These are phyloP conservation scores for Aspergillus homomorphus DNA, from an alignment of 495 filamentous ascomycete species.

Conservation along the genomic window DNA sequence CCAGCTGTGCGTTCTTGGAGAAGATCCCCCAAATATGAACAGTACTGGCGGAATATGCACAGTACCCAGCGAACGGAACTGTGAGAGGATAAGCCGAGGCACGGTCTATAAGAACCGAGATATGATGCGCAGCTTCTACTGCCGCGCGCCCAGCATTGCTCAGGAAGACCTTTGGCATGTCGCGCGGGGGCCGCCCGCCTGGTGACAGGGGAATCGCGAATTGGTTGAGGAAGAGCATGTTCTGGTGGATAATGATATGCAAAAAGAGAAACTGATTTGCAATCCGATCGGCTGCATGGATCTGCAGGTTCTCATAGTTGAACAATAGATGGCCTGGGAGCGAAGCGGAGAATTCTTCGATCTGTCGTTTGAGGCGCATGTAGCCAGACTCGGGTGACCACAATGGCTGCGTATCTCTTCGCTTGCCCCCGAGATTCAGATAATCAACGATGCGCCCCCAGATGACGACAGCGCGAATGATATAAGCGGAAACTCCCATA, in stretches of 20 bases:
- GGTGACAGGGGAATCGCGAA: conserved; percentile 77
- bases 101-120: conserved; percentile 79
- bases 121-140: conserved; percentile 84
- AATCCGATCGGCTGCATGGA: conserved; percentile 76
- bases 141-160: conserved; percentile 71
- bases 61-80: conserved; percentile 92
- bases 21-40: conserved; percentile 93
- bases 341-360: conserved; percentile 63
- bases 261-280: conserved; percentile 94
- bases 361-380: conserved; percentile 63
- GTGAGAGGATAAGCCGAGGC: conserved; percentile 75
- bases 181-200: conserved; percentile 61
- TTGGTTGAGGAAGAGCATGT: conserved; percentile 84
- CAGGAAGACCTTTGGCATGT: conserved; percentile 78
- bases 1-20: conserved; percentile 71
- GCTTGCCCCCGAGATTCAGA: conserved; percentile 85
- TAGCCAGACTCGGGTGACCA: conserved; percentile 83
- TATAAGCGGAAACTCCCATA: conserved; percentile 92
- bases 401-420: conserved; percentile 69
- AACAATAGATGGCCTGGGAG: conserved; percentile 71
- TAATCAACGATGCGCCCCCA: conserved; percentile 92
- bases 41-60: conserved; percentile 86
- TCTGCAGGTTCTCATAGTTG: conserved; percentile 76
- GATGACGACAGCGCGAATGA: conserved; percentile 78
- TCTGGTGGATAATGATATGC: conserved; percentile 85